A percentile compares a stretch with the other conserved stretches of the same genome.
Conservation (phyloP, 805 yeast genomes). For the Ogataea degrootiae region DNA sequence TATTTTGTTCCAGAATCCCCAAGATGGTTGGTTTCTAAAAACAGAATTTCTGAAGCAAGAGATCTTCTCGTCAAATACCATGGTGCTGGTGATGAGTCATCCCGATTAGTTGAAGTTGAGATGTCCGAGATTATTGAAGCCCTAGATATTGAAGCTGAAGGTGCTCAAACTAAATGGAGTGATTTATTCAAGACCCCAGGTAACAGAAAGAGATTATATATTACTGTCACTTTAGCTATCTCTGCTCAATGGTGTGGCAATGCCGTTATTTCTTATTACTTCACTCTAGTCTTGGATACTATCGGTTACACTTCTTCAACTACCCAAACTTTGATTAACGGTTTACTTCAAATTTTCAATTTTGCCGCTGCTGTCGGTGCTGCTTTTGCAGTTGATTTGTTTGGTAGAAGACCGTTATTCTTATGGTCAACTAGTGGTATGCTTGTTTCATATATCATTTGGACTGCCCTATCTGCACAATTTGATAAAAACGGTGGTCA, state of each 20-base stretch:
- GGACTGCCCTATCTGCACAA: conserved; percentile 44
- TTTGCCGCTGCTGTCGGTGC: conserved; percentile 29
- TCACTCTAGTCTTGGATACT: conserved; percentile 40
- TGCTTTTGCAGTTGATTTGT: conserved; percentile 23
- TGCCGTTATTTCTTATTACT: conserved; percentile 42
- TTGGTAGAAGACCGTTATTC: conserved; percentile 35
- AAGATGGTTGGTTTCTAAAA: conserved; percentile 35
- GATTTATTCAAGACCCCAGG: conserved; percentile 32
- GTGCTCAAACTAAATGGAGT: conserved; percentile 25
- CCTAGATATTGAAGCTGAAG: conserved; percentile 31
- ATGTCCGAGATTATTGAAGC: conserved; percentile 30
- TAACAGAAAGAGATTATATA: conserved; percentile 33
- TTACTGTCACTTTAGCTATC: conserved; percentile 25
- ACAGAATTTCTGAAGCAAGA: conserved; percentile 32
- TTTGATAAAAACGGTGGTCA: conserved; percentile 1
- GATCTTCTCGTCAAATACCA: conserved; percentile 5
- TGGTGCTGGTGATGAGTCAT: conserved; percentile 28
- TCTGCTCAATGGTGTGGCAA: conserved; percentile 41
- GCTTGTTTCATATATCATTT: conserved; percentile 34
- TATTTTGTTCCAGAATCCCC: conserved; percentile 41
- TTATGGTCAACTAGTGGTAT: conserved; percentile 31
- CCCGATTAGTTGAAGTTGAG: conserved; percentile 32
- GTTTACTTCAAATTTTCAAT: conserved; percentile 43
- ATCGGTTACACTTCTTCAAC: conserved; percentile 45
- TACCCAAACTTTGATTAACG: conserved; percentile 45